Base-by-base conservation (phyloP, 2,329 filamentous ascomycete genomes). In the Colletotrichum sansevieriae region DNA sequence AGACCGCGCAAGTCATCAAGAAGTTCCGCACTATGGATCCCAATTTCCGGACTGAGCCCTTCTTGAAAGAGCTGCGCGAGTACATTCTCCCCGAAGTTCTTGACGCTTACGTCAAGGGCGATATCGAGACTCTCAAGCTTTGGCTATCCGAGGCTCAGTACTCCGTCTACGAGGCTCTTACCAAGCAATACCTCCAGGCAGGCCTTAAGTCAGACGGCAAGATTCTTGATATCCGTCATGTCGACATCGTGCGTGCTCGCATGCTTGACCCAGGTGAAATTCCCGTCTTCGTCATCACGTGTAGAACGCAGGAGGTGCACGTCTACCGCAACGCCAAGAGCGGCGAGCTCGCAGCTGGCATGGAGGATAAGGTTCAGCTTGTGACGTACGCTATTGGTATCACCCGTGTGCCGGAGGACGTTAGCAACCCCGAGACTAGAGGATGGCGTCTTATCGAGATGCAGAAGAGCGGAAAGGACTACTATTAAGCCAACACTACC, bases 351-450 rank as follows among this genome's bases (percentile, higher is more conserved):
- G 95, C 95, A 3, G 95, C 95, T 12, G 96, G 96, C 49, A 98
- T 98, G 94, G 96, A 99, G 81, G 96, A 99, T 82, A 97, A 95
- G 83, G 96, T 99, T 25, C 96, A 99, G 82, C 90, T 97, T 74
- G 96, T 99, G 73, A 98, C 96, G 2, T 99, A 99, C 77, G 96
- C 95, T 71, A 98, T 99, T 74, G 96, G 96, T 75, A 92, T 99
- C 70, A 99, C 96, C 3, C 87, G 96, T 72, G 90, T 97, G 69
- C 91, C 96, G 2, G 96, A 99, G 78, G 96, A 99, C 74, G 95
- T 98, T 73, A 95, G 91, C 84, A 98, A 99, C 80, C 93, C 94
- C 2, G 96, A 99, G 83, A 99, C 96, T 11, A 88, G 95, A 77
- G 96, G 96, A 37, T 99, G 96, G 96, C 91, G 95, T 76, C 84